Conservation (phyloP, 2,329 filamentous ascomycete species). For the Aspergillus sp. region DNA sequence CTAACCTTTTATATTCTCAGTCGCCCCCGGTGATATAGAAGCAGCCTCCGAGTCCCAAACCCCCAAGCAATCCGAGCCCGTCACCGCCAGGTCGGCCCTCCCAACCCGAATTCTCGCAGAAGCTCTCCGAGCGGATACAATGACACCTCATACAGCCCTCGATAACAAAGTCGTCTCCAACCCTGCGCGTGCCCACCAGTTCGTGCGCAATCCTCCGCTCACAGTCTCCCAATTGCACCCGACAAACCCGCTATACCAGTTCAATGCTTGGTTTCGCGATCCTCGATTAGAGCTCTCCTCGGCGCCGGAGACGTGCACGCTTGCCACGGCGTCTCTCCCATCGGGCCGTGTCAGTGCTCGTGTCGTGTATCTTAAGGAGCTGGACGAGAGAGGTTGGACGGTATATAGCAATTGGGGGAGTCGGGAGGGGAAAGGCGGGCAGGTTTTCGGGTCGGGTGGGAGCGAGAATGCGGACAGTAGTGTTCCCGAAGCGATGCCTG, state of each 20-base stretch:
- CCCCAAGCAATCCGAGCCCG: slow-evolving; percentile 12
- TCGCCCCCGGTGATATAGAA: slow-evolving; percentile 45
- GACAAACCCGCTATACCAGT: slow-evolving; percentile 71
- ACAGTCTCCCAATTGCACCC: slow-evolving; percentile 43
- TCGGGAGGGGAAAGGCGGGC: slow-evolving; percentile 51
- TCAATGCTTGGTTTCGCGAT: slow-evolving; percentile 82
- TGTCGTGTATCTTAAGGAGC: slow-evolving; percentile 92
- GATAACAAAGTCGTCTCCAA: slow-evolving; percentile 36
- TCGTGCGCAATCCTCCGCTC: slow-evolving; percentile 43
- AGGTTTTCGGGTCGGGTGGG: slow-evolving; percentile 35
- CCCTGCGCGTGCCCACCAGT: slow-evolving; percentile 44
- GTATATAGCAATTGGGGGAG: slow-evolving; percentile 91
- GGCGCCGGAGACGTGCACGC: slow-evolving; percentile 83
- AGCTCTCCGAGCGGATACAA: slow-evolving; percentile 31
- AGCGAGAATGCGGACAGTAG: slow-evolving; percentile 12
- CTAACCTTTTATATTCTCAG: slow-evolving; percentile 22
- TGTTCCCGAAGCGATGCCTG: slow-evolving; percentile 58
- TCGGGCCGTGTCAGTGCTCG: slow-evolving; percentile 81
- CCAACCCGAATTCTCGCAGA: slow-evolving; percentile 17
- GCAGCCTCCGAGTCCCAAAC: slow-evolving; percentile 18
- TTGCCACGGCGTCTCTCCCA: slow-evolving; percentile 81
- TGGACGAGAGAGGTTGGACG: slow-evolving; percentile 80
- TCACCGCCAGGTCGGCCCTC: slow-evolving; percentile 14
- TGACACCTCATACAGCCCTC: slow-evolving; percentile 37
- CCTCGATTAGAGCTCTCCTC: slow-evolving; percentile 63